These are phyloP conservation scores for Daedalea quercina DNA, from an alignment of 768 basidiomycete species.

Conservation along the genomic window DNA sequence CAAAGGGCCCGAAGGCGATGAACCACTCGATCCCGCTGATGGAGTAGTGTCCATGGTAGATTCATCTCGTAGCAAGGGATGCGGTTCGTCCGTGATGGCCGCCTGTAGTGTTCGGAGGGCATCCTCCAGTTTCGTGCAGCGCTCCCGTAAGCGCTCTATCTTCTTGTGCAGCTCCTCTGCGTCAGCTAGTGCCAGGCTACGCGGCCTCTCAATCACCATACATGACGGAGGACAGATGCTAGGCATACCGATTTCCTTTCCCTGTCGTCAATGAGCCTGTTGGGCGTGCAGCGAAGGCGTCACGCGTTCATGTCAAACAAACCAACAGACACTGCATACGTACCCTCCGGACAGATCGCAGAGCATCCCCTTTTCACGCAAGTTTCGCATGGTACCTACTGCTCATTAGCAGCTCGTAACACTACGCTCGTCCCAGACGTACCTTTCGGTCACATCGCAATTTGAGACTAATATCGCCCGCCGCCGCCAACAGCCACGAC, in stretches of 20 bases:
- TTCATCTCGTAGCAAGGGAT: constrained; percentile 35
- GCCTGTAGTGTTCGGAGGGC: constrained; percentile 46
- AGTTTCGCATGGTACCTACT: constrained; percentile 70
- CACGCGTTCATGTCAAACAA: not conserved
- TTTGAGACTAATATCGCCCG: constrained; percentile 22
- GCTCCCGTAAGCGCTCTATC: constrained; percentile 45
- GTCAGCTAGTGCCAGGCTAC: constrained; percentile 54
- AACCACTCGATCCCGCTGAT: constrained; percentile 1
- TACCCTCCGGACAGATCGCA: constrained; percentile 73
- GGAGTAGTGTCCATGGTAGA: constrained; percentile 3
- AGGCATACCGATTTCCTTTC: constrained; percentile 47
- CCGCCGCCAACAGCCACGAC: too few relatives aligned
- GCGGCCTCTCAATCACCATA: not conserved
- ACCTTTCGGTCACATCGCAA: constrained; percentile 29
- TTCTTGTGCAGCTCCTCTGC: constrained; percentile 66
- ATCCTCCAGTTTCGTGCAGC: constrained; percentile 57
- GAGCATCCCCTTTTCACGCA: constrained; percentile 72
- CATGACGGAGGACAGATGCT: not conserved
- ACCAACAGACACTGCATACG: not conserved
- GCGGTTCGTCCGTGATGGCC: constrained; percentile 40
- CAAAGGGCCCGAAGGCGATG: constrained; percentile 4
- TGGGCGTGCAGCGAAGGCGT: not conserved
- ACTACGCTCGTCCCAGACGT: not conserved
- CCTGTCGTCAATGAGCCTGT: constrained; percentile 50
- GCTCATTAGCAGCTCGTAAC: not conserved